phyloP scores from a whole-genome alignment of 2,329 filamentous ascomycete species.

The Colletotrichum nymphaeae region DNA sequence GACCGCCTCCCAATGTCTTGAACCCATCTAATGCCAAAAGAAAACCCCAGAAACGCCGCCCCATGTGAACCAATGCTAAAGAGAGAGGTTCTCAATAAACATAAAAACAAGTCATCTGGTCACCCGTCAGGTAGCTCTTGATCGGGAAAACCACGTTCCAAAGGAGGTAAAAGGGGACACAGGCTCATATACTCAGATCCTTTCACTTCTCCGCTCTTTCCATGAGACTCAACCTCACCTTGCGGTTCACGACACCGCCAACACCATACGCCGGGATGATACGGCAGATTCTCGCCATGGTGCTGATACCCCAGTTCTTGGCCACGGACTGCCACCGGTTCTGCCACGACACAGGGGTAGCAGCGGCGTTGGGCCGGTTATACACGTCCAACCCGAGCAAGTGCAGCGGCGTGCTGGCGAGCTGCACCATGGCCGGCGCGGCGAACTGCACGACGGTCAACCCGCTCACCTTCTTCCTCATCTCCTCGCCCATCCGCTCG shows the following conservation, averaged over 20 bases:
- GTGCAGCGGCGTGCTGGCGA: conserved; percentile 86
- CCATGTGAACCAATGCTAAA: conserved; percentile 28
- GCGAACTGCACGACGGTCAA: conserved; percentile 80
- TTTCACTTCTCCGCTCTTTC: conserved; percentile 45
- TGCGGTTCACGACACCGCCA: conserved; percentile 86
- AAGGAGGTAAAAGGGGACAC: not conserved
- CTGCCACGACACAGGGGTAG: conserved; percentile 51
- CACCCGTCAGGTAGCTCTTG: not conserved
- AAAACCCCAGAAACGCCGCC: conserved; percentile 22
- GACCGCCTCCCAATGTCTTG: conserved; percentile 9
- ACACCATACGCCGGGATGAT: conserved; percentile 92
- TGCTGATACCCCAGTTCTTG: conserved; percentile 81
- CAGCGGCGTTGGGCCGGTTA: conserved; percentile 68
- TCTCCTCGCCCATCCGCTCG: conserved; percentile 62
- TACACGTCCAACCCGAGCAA: conserved; percentile 88
- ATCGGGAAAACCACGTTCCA: not conserved
- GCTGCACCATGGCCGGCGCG: conserved; percentile 82
- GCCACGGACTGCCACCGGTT: conserved; percentile 77
- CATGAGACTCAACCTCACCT: conserved; percentile 77
- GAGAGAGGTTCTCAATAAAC: conserved; percentile 2
- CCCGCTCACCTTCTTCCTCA: conserved; percentile 63
- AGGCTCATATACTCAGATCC: too few relatives aligned
- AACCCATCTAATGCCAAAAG: conserved; percentile 6
- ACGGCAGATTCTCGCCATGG: conserved; percentile 80
- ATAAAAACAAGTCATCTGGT: conserved; percentile 11